A percentile compares a stretch with the other conserved stretches of the same genome.
These are phyloP conservation scores for Fusarium newnesense DNA, from an alignment of 2,329 filamentous ascomycete genomes.

Conservation along the genomic window DNA sequence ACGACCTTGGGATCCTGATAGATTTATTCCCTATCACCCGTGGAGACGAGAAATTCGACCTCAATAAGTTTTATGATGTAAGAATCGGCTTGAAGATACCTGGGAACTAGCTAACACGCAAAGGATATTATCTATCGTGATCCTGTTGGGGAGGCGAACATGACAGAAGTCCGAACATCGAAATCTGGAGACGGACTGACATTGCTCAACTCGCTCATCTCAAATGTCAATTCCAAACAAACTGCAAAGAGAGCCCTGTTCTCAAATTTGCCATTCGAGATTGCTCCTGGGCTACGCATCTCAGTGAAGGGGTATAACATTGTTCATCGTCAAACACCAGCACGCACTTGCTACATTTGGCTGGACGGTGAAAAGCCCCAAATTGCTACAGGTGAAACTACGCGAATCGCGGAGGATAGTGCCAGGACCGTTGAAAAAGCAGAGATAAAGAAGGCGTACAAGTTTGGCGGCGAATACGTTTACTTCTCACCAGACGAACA, in stretches of 20 bases:
- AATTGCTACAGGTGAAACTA: slow-evolving; percentile 79
- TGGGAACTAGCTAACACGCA: neutral
- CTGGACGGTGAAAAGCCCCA: slow-evolving; percentile 86
- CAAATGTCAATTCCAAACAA: slow-evolving; percentile 91
- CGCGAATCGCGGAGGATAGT: slow-evolving; percentile 80
- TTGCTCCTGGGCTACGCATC: slow-evolving; percentile 85
- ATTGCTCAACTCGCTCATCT: slow-evolving; percentile 81
- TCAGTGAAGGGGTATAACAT: slow-evolving; percentile 94
- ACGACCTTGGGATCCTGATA: slow-evolving; percentile 90
- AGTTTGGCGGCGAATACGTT: slow-evolving; percentile 91
- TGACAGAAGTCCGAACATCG: slow-evolving; percentile 66
- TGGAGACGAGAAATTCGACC: slow-evolving; percentile 76
- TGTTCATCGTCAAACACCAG: slow-evolving; percentile 83
- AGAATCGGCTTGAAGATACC: slow-evolving; percentile 31
- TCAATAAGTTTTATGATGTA: slow-evolving; percentile 91
- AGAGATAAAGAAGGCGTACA: slow-evolving; percentile 92
- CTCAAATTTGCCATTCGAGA: slow-evolving; percentile 85
- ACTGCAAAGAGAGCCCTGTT: slow-evolving; percentile 87
- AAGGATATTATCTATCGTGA: slow-evolving; percentile 92
- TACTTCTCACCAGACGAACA: slow-evolving; percentile 88
- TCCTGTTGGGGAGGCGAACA: slow-evolving; percentile 73
- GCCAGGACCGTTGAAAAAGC: slow-evolving; percentile 79
- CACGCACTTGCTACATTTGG: slow-evolving; percentile 88
- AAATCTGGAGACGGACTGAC: slow-evolving; percentile 80
- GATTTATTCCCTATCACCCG: slow-evolving; percentile 91